Conservation (phyloP, 176 grass and related monocot species). For the Aegilops speltoides region DNA sequence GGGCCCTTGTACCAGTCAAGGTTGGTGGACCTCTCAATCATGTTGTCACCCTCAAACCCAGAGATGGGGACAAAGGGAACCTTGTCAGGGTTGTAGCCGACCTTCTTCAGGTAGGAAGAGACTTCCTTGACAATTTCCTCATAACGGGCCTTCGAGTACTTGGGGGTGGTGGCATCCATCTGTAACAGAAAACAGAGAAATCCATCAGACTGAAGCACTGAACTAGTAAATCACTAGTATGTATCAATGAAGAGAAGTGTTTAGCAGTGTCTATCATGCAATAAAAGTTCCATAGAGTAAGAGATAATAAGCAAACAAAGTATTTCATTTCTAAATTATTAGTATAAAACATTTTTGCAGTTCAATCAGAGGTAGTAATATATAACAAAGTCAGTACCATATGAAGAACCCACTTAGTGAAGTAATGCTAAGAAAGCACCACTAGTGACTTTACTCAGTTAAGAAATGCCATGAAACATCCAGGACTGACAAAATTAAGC, state of each 20-base stretch:
- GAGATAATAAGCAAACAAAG: not conserved
- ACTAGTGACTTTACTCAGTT: too few relatives aligned
- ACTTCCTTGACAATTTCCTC: slow-evolving; percentile 20
- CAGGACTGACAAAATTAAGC: too few relatives aligned
- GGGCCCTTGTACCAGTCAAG: slow-evolving; percentile 25
- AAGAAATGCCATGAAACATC: too few relatives aligned
- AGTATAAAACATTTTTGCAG: too few relatives aligned
- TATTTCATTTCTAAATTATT: not conserved
- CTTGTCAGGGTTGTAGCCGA: slow-evolving; percentile 10
- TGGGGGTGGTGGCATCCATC: slow-evolving; percentile 10
- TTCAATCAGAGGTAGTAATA: too few relatives aligned
- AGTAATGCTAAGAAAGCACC: too few relatives aligned
- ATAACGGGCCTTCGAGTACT: slow-evolving; percentile 5
- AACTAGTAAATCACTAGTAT: not conserved
- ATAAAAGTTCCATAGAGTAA: not conserved
- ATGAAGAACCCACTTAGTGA: too few relatives aligned
- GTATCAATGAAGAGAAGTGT: not conserved
- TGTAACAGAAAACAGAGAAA: not conserved
- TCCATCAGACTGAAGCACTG: not conserved
- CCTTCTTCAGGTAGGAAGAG: slow-evolving; percentile 11
- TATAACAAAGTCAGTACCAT: too few relatives aligned
- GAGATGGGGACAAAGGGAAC: slow-evolving; percentile 6
- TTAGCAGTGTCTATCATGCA: too few relatives aligned
- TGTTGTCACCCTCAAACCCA: slow-evolving; percentile 14
- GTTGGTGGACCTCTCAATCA: slow-evolving; percentile 23